Evolutionary conservation across 1,139 yeast species (phyloP).

Genomic region (Yamadazyma sp.): DNA sequence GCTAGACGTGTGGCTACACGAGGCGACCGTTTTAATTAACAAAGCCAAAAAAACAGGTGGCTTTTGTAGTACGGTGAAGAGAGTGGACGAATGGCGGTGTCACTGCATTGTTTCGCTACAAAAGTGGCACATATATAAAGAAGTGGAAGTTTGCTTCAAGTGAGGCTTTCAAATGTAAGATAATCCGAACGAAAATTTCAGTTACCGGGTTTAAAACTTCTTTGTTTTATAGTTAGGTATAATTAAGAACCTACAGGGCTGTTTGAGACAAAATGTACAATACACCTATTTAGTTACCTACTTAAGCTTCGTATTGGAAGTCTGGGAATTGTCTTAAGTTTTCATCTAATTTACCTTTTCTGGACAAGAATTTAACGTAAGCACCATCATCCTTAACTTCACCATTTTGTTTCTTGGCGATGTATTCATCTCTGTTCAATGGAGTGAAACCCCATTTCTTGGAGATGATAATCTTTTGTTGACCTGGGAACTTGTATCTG

Average conservation of each 20-base stretch:
- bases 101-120: too few relatives aligned
- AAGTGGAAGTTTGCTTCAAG: too few relatives aligned
- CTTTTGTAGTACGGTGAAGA: too few relatives aligned
- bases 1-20: conserved; percentile 5
- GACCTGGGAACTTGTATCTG: conserved; percentile 99
- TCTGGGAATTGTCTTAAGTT: conserved; percentile 97
- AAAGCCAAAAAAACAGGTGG: too few relatives aligned
- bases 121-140: too few relatives aligned
- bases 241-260: not conserved
- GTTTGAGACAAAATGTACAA: not conserved
- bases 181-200: too few relatives aligned
- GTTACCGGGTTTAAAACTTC: too few relatives aligned
- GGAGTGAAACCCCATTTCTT: conserved; percentile 99
- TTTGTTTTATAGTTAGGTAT: not conserved
- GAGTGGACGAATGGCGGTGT: too few relatives aligned
- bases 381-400: conserved; percentile 99
- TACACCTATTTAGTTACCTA: conserved; percentile 2
- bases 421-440: conserved; percentile 96
- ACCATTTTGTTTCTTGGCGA: conserved; percentile 91
- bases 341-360: conserved; percentile 91
- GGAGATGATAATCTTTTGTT: conserved; percentile 97
- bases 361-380: conserved; percentile 96
- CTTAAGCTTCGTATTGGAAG: conserved; percentile 57
- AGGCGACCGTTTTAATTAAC: too few relatives aligned
- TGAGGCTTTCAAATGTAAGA: too few relatives aligned